Percentiles rank a stretch among this genome's conserved stretches.
phyloP scores from a whole-genome alignment of 768 basidiomycete genomes.

The Phaeotremella fagi region DNA sequence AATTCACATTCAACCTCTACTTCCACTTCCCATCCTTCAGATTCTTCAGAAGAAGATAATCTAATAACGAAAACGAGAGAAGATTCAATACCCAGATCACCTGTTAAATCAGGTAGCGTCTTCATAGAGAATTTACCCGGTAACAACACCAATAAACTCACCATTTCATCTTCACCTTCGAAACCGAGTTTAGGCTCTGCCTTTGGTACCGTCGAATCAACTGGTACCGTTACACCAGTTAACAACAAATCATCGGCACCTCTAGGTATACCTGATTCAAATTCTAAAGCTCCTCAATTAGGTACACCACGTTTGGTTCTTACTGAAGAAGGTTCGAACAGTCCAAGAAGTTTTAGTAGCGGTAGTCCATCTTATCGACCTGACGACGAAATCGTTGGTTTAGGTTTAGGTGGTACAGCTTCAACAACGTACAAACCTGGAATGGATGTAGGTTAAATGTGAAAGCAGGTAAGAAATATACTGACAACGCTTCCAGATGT shows the following conservation, averaged over 20 bases:
- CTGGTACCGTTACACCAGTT: slow-evolving; percentile 3
- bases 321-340: slow-evolving; percentile 34
- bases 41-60: neutral
- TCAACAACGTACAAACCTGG: neutral
- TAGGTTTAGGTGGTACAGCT: slow-evolving; percentile 4
- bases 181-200: slow-evolving; percentile 1
- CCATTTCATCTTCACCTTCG: neutral
- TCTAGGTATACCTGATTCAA: slow-evolving; percentile 7
- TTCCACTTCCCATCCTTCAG: slow-evolving; percentile 1
- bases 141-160: too few species aligned
- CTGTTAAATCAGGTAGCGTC: slow-evolving; percentile 5
- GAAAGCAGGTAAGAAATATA: too few species aligned
- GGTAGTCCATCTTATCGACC: slow-evolving; percentile 11
- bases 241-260: slow-evolving; percentile 6
- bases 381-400: slow-evolving; percentile 2
- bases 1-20: slow-evolving; percentile 7
- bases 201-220: too few species aligned
- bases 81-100: neutral
- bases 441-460: neutral
- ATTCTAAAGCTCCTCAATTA: slow-evolving; percentile 1
- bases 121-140: slow-evolving; percentile 14
- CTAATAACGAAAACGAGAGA: neutral
- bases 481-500: too few species aligned
- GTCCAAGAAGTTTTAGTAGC: slow-evolving; percentile 30
- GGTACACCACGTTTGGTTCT: slow-evolving; percentile 37